Evolutionary conservation across 257 asterid species (phyloP).

Genomic region (Lantana camara): DNA sequence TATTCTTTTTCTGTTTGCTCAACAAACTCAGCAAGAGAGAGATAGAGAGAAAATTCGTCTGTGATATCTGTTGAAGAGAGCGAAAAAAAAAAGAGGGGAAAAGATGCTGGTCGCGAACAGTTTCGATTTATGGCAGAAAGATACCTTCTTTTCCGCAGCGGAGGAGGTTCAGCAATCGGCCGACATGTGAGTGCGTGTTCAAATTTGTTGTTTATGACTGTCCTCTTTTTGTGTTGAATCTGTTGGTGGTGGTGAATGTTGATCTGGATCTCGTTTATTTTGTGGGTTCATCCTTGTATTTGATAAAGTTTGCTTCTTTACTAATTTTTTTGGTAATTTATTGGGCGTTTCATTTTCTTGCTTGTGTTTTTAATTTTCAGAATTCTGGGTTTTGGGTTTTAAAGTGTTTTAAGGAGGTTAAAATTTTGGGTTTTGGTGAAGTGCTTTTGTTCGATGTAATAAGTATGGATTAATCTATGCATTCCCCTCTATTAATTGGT

Average conservation of each 20-base stretch:
- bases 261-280: slow-evolving; percentile 33
- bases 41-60: neutral
- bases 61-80: slow-evolving; percentile 27
- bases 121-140: slow-evolving; percentile 84
- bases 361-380: neutral
- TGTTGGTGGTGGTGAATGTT: slow-evolving; percentile 2
- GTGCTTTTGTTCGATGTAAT: neutral
- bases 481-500: slow-evolving; percentile 1
- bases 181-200: slow-evolving; percentile 54
- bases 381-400: neutral
- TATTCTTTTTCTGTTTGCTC: neutral
- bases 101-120: slow-evolving; percentile 73
- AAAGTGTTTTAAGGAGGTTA: slow-evolving; percentile 16
- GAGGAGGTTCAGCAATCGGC: slow-evolving; percentile 87
- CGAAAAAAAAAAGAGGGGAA: slow-evolving; percentile 21
- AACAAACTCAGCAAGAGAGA: neutral
- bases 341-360: neutral
- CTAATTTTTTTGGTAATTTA: slow-evolving; percentile 19
- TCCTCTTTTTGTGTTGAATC: neutral
- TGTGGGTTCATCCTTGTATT: slow-evolving; percentile 5
- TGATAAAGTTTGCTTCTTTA: slow-evolving; percentile 19
- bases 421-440: neutral
- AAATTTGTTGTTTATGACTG: neutral
- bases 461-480: neutral
- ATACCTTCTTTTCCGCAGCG: slow-evolving; percentile 77